A percentile compares a stretch with the other conserved stretches of the same genome.
These are phyloP conservation scores for Pseudogymnoascus sp. DNA, from an alignment of 2,329 filamentous ascomycete genomes.

Conservation along the genomic window DNA sequence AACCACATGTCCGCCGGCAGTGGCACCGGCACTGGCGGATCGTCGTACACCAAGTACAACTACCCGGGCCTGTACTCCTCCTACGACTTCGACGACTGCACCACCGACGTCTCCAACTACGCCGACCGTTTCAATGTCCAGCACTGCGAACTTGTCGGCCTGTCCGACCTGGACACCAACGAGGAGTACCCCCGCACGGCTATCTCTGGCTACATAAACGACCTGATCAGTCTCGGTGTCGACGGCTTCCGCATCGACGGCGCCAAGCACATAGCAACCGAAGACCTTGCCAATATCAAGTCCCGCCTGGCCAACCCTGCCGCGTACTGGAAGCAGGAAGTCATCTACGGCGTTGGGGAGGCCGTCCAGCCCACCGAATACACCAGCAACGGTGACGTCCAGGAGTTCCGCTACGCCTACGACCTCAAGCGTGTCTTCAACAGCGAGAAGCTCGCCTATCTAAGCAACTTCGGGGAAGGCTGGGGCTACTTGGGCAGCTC, in stretches of 20 bases:
- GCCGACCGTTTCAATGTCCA: neutral
- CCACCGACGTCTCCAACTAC: neutral
- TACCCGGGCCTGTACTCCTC: conserved; percentile 2
- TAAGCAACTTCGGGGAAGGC: neutral
- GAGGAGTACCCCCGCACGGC: neutral
- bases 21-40: neutral
- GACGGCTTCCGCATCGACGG: neutral
- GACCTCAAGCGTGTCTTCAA: conserved; percentile 2
- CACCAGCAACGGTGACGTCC: neutral
- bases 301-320: neutral
- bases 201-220: neutral
- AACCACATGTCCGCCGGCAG: neutral
- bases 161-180: neutral
- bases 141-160: neutral
- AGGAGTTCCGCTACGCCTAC: neutral
- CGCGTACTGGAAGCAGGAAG: conserved; percentile 4
- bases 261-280: neutral
- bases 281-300: conserved; percentile 2
- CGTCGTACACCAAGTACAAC: conserved; percentile 1
- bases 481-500: neutral
- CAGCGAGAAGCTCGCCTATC: neutral
- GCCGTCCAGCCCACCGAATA: neutral
- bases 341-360: neutral
- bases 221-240: neutral
- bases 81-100: neutral